These are phyloP conservation scores for Thraustotheca clavata DNA, from an alignment of 352 stramenopile genomes.

Conservation along the genomic window DNA sequence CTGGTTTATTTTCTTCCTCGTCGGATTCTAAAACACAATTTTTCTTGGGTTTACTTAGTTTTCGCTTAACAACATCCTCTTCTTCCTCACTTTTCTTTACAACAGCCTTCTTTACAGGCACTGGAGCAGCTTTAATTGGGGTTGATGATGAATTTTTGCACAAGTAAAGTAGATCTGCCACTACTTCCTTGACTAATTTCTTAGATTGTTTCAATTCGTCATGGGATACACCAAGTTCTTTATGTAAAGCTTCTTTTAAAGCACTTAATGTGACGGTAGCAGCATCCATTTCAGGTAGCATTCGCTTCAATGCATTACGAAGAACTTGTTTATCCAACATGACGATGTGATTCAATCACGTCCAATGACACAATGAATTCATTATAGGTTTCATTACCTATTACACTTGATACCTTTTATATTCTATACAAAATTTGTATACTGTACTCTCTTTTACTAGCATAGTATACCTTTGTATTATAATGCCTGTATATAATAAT, in stretches of 20 bases:
- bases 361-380: too few species aligned
- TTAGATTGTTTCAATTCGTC: conserved; percentile 45
- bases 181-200: conserved; percentile 34
- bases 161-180: conserved; percentile 40
- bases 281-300: conserved; percentile 52
- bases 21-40: conserved; percentile 6
- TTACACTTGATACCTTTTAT: too few species aligned
- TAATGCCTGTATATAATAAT: not conserved
- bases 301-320: conserved; percentile 30
- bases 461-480: not conserved
- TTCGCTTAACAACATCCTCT: conserved; percentile 18
- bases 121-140: not conserved
- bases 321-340: conserved; percentile 27
- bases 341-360: conserved; percentile 14
- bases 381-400: too few species aligned
- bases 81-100: conserved; percentile 11
- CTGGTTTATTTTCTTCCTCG: not conserved
- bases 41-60: not conserved
- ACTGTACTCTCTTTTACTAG: too few species aligned
- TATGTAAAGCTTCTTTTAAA: conserved; percentile 43
- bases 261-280: conserved; percentile 36
- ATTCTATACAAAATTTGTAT: too few species aligned
- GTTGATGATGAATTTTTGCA: conserved; percentile 19
- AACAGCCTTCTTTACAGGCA: not conserved
- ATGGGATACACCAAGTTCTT: conserved; percentile 36